These are phyloP conservation scores for Blastomyces emzantsi DNA, from an alignment of 2,329 filamentous ascomycete genomes.

Conservation along the genomic window DNA sequence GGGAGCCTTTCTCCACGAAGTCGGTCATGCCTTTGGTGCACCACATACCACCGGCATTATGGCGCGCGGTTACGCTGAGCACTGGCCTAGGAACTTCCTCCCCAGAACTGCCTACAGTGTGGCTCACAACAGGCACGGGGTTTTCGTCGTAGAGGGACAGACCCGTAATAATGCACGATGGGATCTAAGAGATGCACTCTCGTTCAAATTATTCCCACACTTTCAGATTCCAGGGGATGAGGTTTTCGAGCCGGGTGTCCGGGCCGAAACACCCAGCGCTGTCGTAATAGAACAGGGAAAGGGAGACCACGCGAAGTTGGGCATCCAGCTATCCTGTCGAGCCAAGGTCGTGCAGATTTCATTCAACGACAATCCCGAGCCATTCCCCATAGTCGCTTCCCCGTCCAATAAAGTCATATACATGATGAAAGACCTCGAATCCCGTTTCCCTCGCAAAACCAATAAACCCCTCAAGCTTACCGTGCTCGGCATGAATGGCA, in stretches of 20 bases:
- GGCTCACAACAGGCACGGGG: conserved; percentile 1
- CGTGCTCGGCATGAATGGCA: conserved; percentile 37
- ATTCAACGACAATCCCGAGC: conserved; percentile 21
- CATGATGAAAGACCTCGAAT: conserved; percentile 23
- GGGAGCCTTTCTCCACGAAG: conserved; percentile 30
- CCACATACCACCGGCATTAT: conserved; percentile 27
- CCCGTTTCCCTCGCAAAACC: conserved; percentile 25
- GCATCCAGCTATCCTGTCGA: conserved; percentile 19
- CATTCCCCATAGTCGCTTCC: conserved; percentile 16
- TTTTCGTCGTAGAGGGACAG: conserved; percentile 1
- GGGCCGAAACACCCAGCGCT: background rate
- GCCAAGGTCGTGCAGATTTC: conserved; percentile 24
- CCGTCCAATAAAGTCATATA: conserved; percentile 19
- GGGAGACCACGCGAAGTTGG: conserved; percentile 1
- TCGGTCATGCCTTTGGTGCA: conserved; percentile 32
- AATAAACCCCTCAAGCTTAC: conserved; percentile 23
- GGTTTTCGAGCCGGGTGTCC: conserved; percentile 5
- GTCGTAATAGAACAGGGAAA: background rate
- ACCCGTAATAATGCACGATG: conserved; percentile 23
- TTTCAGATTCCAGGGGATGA: conserved; percentile 22
- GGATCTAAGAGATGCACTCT: conserved; percentile 25
- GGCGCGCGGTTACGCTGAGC: conserved; percentile 34
- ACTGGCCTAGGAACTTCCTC: conserved; percentile 40
- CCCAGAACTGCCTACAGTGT: conserved; percentile 23
- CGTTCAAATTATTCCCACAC: conserved; percentile 18